Conservation (phyloP, 202 grass and related monocot genomes). For the Carex arenaria region DNA sequence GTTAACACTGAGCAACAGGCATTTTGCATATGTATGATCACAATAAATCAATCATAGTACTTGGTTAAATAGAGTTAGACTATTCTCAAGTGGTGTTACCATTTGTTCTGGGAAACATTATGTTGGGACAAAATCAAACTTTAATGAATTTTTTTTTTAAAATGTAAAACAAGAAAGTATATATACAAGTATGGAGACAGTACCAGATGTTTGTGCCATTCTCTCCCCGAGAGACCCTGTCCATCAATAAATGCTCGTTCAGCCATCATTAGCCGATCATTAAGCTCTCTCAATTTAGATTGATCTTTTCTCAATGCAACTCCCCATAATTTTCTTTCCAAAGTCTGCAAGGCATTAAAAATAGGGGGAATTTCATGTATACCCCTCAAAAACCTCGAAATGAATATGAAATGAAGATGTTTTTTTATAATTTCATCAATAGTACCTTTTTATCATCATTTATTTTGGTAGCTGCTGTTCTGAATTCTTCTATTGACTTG, state of each 20-base stretch:
- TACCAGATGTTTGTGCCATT: constrained; percentile 92
- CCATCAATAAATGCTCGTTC: constrained; percentile 72
- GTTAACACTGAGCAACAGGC: not conserved
- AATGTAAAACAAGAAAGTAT: not conserved
- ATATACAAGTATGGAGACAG: constrained; percentile 1
- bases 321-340: constrained; percentile 33
- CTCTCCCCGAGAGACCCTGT: constrained; percentile 47
- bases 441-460: constrained; percentile 56
- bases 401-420: not conserved
- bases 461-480: constrained; percentile 35
- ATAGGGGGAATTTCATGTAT: not conserved
- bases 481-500: constrained; percentile 56
- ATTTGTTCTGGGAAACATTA: not conserved
- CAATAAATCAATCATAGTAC: not conserved
- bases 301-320: constrained; percentile 47
- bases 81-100: not conserved
- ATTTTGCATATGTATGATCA: not conserved
- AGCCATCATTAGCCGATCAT: constrained; percentile 74
- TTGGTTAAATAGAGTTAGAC: not conserved
- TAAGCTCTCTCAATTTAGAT: constrained; percentile 56
- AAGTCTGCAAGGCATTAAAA: constrained; percentile 29
- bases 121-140: not conserved
- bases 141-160: not conserved
- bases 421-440: constrained; percentile 17
- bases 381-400: too few species aligned